Evolutionary conservation across 352 stramenopile species (phyloP), one percentile per base, ranked within the genome.

Genomic region (Globisporangium mamillatum): DNA sequence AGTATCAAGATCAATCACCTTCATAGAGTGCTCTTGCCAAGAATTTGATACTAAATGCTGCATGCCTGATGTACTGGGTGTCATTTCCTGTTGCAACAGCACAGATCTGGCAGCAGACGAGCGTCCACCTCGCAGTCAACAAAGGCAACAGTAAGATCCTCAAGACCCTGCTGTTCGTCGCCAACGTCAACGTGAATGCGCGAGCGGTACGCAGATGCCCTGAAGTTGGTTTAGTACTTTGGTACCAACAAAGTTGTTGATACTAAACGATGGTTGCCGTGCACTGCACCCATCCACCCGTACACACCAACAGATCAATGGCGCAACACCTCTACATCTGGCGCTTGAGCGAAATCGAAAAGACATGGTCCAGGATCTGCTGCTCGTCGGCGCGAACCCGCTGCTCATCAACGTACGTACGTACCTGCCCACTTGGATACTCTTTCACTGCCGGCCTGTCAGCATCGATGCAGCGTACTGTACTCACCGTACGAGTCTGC

Each of bases 61-160:
- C 48, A 55, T 46, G 46, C 29, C 55, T 61, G 29, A 20, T 12
- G 8, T n/a, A 6, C 18, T 12, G 38, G 32, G 1, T 68, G 20
- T n/a, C 36, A 50, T 58, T 58, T 58, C 9, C 41, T 60, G 20
- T 29, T 48, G 46, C 27, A 20, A 25, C 34, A 24, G 12, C 27
- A 14, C 46, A 89, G 82, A 60, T 91, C 20, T 88, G 82, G 78
- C 81, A 84, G 66, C 73, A 85, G 63, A 90, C 81, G 32, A 84
- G 80, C 25, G 75, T 88, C 8, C 81, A 91, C 64, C 53, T 90
- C 3, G 81, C 75, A n/a, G 80, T 89, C 20, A 63, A 63, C 10
- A 79, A 78, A 32, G 80, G 79, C 32, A 81, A 86, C 63, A 53
- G 57, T 52, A 92, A 92, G 62, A 77, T 90, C 20, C 77, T 90